A percentile compares a stretch with the other conserved stretches of the same genome.
Conservation (phyloP, 179 eudicot genomes). For the Silene noctiflora region DNA sequence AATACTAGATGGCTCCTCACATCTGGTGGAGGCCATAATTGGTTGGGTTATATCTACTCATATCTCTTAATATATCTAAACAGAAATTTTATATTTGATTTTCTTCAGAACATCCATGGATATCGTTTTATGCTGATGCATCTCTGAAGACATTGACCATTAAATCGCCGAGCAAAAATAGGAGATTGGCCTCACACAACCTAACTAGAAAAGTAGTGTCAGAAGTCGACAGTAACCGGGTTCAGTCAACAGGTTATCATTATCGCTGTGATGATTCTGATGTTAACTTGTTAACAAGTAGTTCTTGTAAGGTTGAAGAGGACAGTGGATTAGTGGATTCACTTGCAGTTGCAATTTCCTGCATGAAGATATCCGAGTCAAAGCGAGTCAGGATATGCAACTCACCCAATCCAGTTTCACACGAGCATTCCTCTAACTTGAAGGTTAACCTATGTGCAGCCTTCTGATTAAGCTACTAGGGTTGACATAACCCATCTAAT, state of each 20-base stretch:
- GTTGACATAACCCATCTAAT: constrained; percentile 20
- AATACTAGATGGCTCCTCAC: too few species aligned
- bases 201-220: constrained; percentile 19
- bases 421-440: constrained; percentile 72
- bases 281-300: constrained; percentile 30
- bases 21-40: not conserved
- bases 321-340: constrained; percentile 75
- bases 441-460: constrained; percentile 87
- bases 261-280: constrained; percentile 26
- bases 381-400: constrained; percentile 74
- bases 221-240: constrained; percentile 35
- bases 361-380: constrained; percentile 74
- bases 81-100: not conserved
- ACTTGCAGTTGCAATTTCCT: constrained; percentile 76
- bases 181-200: constrained; percentile 35
- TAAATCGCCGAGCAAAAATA: constrained; percentile 47
- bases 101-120: constrained; percentile 85
- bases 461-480: constrained; percentile 37
- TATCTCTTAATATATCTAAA: not conserved
- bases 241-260: not conserved
- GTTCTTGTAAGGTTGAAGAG: constrained; percentile 35
- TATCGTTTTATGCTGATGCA: constrained; percentile 63
- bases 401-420: constrained; percentile 54
- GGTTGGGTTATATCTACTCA: not conserved
- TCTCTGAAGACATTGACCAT: constrained; percentile 38